Evolutionary conservation across 2,329 filamentous ascomycete species (phyloP), one percentile per base, ranked within the genome.

Genomic region (Pseudocercospora vitis): DNA sequence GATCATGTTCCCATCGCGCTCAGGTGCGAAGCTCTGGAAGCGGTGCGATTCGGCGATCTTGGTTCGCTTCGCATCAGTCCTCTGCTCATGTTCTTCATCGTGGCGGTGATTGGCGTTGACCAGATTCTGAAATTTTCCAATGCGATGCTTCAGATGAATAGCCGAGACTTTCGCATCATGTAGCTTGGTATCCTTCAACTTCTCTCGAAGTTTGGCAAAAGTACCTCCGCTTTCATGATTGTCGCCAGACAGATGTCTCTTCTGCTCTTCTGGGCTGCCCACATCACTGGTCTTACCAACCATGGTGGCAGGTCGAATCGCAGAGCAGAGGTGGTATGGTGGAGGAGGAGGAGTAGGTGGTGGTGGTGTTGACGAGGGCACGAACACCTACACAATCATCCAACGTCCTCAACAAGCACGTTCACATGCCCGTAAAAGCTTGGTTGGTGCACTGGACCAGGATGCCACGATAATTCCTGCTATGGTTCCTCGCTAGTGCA

Each of bases 51-150:
- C 82, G 61, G 81, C 79, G 46, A 94, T 86, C 12, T 75, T 79
- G 16, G 79, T 81, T 54, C 94, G 83, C 75, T 96, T 96, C 9
- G 81, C 81, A 69, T 97, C 92, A 37, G 89, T 92, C 7, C 73
- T 78, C 71, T 92, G 79, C 70, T 97, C 94, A 69, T 97, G 91
- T 62, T 87, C 87, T 72, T 97, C 92, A 68, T 96, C 92, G 69
- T 96, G 92, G 50, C 92, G 87, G 71, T 97, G 92, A 59, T 95
- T 89, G 19, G 81, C 78, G 67, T 96, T 97, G 74, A 96, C 81
- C 56, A 86, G 69, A 62, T 87, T 86, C 63, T 76, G 75, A 56
- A 85, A 79, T 62, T 87, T 87, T 56, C 83, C 83, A 24, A 86
- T 68, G 56, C 82, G 82, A 68, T 84, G 75, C 70, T 84, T 86